Evolutionary conservation across 2,329 filamentous ascomycete genomes (phyloP), one percentile per base, ranked within the genome.

Genomic region (Ilyonectria robusta): DNA sequence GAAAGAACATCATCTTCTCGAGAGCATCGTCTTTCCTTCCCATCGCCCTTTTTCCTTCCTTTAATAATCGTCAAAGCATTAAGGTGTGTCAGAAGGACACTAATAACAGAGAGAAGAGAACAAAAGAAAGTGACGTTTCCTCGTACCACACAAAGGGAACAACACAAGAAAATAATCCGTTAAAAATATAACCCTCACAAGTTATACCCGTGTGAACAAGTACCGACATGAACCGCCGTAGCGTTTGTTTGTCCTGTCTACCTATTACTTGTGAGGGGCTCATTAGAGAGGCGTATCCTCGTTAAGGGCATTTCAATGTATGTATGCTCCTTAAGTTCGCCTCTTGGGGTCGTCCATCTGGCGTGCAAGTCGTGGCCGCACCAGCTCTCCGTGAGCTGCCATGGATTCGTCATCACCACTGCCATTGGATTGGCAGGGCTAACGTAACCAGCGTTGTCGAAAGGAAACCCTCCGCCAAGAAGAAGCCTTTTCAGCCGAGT

Each of bases 251-350:
- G 69, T 72, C 67, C 70, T 70, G 70, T 75, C 73, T 75, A 75
- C 72, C 72, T 75, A 71, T 71, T 72, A 73, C 69, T 75, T 72
- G 67, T 71, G 62, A 71, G 67, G 67, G 67, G 66, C 48, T 75
- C 74, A 76, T 76, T 76, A 76, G 35, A 68, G 68, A 75, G 60
- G 65, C 66, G 48, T 64, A 26, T 73, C 65, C 68, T 67, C 62
- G 56, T 67, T 8, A 48, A 54, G 63, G 59, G 72, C 59, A 57
- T 67, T 67, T 55, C 59, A 47, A 53, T 53, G 50, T 55, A 58
- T 47, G 54, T 65, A 59, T 65, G 62, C 50, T 68, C 59, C 60
- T 42, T 35, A 51, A 61, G 57, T 55, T 37, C 40, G 58, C 62
- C 65, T 65, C 63, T 56, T 56, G 21, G 47, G 13, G 54, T 66